Conservation (phyloP, 805 yeast species). For the Saitoella complicata region DNA sequence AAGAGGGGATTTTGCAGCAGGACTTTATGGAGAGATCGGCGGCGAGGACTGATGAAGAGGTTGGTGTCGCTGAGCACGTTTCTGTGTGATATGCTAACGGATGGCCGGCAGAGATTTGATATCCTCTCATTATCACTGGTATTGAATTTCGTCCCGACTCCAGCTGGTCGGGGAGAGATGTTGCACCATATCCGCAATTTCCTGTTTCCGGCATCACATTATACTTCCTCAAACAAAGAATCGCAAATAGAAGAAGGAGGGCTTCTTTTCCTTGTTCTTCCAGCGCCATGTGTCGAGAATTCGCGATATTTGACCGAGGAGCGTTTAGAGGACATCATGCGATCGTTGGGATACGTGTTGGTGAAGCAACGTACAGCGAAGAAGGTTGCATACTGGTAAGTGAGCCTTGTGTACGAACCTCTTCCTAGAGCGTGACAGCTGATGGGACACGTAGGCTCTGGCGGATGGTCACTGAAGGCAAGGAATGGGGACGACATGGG, state of each 20-base stretch:
- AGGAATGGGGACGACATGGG: no score
- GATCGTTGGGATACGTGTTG: constrained; percentile 36
- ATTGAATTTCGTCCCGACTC: constrained; percentile 58
- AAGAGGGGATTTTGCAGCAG: constrained; percentile 53
- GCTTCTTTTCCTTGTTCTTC: constrained; percentile 64
- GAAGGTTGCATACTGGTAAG: no score
- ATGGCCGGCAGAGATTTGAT: constrained; percentile 30
- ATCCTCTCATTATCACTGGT: constrained; percentile 74
- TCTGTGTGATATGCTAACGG: constrained; percentile 13
- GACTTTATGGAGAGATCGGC: constrained; percentile 69
- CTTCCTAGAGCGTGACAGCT: no score
- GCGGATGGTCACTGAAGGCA: no score
- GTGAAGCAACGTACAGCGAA: no score
- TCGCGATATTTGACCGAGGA: constrained; percentile 56
- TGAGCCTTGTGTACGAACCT: no score
- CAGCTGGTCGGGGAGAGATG: constrained; percentile 64
- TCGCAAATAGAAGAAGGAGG: constrained; percentile 13
- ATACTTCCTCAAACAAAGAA: constrained; percentile 9
- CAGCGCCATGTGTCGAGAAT: constrained; percentile 70
- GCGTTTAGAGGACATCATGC: constrained; percentile 31
- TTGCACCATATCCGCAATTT: constrained; percentile 41
- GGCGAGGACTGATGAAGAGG: constrained; percentile 26
- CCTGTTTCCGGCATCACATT: constrained; percentile 18
- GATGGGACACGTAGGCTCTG: no score
- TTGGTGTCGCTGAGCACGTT: neutral